Percentiles rank a stretch among this genome's conserved stretches.
These are phyloP conservation scores for Cryphonectria japonica DNA, from an alignment of 2,329 filamentous ascomycete genomes.

Conservation along the genomic window DNA sequence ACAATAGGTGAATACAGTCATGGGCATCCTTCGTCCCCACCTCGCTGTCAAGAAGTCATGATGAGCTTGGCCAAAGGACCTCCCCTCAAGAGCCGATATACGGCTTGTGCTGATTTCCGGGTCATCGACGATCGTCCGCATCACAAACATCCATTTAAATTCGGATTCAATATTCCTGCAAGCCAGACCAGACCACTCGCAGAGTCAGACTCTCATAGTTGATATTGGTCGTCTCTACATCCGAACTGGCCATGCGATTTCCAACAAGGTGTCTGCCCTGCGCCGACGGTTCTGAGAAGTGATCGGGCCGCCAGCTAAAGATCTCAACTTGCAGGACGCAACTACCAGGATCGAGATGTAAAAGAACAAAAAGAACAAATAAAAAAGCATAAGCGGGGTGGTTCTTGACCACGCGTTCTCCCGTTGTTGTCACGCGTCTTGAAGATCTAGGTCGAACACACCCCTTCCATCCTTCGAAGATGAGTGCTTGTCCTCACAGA, in stretches of 20 bases:
- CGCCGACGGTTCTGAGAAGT: background rate
- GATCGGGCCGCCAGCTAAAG: background rate
- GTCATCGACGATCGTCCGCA: background rate
- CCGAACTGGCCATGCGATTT: background rate
- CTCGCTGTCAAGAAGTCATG: background rate
- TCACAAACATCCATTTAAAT: background rate
- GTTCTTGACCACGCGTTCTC: slow-evolving; percentile 7
- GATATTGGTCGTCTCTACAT: background rate
- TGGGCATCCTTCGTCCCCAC: background rate
- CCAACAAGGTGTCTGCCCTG: background rate
- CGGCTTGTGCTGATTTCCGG: background rate
- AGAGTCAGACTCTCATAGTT: background rate
- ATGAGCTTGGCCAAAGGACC: background rate
- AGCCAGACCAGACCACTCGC: background rate
- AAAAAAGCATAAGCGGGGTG: background rate
- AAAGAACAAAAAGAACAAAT: background rate
- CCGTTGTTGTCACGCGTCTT: slow-evolving; percentile 7
- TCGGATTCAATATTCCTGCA: background rate
- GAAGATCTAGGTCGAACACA: slow-evolving; percentile 7
- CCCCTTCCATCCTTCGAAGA: slow-evolving; percentile 3
- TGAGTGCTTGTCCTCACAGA: background rate
- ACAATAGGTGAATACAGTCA: background rate
- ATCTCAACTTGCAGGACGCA: background rate
- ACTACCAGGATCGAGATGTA: background rate
- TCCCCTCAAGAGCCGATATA: background rate